Percentiles rank a stretch among this genome's conserved stretches.
Evolutionary conservation across 352 stramenopile genomes (phyloP).

Genomic region (Pythium volutum): DNA sequence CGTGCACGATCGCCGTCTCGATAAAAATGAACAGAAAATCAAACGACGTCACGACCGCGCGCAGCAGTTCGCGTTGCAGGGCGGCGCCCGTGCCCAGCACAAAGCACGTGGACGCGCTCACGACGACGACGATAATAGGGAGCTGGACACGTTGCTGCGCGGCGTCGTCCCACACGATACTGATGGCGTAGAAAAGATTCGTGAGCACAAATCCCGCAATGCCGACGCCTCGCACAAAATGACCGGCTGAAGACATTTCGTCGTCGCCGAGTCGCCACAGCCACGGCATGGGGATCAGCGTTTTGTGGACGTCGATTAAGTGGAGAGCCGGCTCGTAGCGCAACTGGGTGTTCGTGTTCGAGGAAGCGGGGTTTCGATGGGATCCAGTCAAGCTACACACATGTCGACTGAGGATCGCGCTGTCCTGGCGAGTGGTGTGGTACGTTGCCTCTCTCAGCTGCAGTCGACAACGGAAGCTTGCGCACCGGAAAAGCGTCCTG

Average conservation of each 20-base stretch:
- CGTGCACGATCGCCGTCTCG: constrained; percentile 28
- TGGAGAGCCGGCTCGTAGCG: too few species aligned
- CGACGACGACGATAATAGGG: too few species aligned
- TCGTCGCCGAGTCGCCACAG: not conserved
- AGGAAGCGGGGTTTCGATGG: too few species aligned
- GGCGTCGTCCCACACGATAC: not conserved
- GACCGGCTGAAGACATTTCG: too few species aligned
- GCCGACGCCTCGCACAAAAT: too few species aligned
- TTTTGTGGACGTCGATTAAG: not conserved
- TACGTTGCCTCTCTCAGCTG: not conserved
- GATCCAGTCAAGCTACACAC: too few species aligned
- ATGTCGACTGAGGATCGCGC: too few species aligned
- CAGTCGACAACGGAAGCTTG: constrained; percentile 20
- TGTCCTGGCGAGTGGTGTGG: too few species aligned
- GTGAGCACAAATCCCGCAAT: not conserved
- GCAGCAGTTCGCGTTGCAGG: constrained; percentile 28
- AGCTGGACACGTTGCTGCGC: too few species aligned
- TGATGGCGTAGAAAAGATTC: not conserved
- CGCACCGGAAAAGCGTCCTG: not conserved
- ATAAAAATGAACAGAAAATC: constrained; percentile 37
- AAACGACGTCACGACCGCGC: constrained; percentile 32
- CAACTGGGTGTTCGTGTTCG: not conserved
- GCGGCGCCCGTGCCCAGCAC: not conserved
- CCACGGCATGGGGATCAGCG: not conserved
- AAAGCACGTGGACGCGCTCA: not conserved